Base-by-base conservation (phyloP, 2,329 filamentous ascomycete genomes). In the Beauveria asiatica region DNA sequence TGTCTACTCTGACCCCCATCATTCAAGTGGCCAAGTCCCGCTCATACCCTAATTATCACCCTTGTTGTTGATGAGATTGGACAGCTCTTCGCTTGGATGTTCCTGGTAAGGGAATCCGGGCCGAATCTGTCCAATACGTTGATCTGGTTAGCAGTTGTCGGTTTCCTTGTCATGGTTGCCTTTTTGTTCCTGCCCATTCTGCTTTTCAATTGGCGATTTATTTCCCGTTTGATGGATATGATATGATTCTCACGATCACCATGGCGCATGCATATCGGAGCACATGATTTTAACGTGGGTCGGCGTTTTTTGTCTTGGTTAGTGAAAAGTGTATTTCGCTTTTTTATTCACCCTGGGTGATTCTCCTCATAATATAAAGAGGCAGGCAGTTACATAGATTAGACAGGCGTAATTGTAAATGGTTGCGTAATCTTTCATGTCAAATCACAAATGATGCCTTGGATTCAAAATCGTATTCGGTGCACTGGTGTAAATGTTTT, bases 361-460 rank as follows among this genome's bases (percentile, higher is more conserved):
- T 46, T 45, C 44, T 42, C 59, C 46, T 61, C 59, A 61, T 61
- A 61, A 61, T 61, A 61, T 5, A 61, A 61, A n/a, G 53, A 57
- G 53, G 59, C 59, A 61, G 53, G 46, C 53, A 61, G 53, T 53
- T 61, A 61, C 11, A 61, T 61, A 61, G 59, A n/a, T 45, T 56
- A 61, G 59, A 61, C 48, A 61, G 50, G 19, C 46, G 59, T 61
- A 61, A 61, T 57, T 56, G 46, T 57, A 52, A 60, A 19, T 42
- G 30, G 21, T 54, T 54, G 42, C 57, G 41, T 53, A 49, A 48
- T 3, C 11, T 49, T 41, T 17, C 0, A 4, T 50, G 16, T 39
- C 5, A 4, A 19, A 30, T 13, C 17, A 39, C 39, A 44, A 21
- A 39, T 54, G 39, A 44, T 42, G 21, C 9, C 11, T 8, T 7